Evolutionary conservation across 2,329 filamentous ascomycete species (phyloP).

Genomic region (Trichoderma sp.): DNA sequence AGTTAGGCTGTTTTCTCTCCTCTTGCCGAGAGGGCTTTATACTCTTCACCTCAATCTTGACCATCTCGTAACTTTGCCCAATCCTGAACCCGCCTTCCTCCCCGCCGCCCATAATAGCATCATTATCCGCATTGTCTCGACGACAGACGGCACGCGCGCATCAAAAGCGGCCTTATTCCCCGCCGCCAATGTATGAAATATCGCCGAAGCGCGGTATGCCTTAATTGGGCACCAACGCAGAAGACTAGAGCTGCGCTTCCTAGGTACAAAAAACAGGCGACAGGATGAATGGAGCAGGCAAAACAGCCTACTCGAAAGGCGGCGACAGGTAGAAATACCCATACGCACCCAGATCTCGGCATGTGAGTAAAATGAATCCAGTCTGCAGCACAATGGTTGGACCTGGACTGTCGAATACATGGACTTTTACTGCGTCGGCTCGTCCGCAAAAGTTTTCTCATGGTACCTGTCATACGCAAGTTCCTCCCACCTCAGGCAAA

Average conservation of each 20-base stretch:
- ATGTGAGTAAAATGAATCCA: not conserved
- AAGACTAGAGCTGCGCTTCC: not conserved
- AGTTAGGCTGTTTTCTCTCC: not conserved
- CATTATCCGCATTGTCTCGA: not conserved
- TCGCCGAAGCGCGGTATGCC: not conserved
- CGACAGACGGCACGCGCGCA: too few relatives aligned
- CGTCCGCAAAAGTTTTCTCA: not conserved
- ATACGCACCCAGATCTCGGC: not conserved
- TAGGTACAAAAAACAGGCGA: not conserved
- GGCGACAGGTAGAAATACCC: not conserved
- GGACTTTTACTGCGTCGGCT: not conserved
- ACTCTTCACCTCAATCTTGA: not conserved
- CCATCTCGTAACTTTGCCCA: not conserved
- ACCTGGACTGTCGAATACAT: not conserved
- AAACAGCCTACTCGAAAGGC: not conserved
- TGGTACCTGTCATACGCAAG: not conserved
- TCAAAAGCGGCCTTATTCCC: not conserved
- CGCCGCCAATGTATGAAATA: not conserved
- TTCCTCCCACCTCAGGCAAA: not conserved
- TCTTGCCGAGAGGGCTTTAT: not conserved
- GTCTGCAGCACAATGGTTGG: not conserved
- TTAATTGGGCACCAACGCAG: not conserved
- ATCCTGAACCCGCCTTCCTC: not conserved
- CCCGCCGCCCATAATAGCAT: not conserved
- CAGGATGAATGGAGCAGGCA: not conserved